Conservation (phyloP, 805 yeast genomes). For the Cyberlindnera bimundalis region DNA sequence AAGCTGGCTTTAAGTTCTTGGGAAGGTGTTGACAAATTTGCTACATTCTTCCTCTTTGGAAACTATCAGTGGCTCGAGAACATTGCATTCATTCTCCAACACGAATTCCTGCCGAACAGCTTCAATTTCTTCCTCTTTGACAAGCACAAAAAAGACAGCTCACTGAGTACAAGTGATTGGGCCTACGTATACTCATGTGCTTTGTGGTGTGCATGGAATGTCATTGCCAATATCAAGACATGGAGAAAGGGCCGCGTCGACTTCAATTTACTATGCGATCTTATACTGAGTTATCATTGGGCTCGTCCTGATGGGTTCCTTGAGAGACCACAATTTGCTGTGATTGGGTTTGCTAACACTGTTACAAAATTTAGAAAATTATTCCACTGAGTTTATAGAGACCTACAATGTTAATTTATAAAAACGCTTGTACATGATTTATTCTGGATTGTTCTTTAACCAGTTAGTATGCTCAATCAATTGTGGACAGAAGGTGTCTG, state of each 20-base stretch:
- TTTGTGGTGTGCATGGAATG: constrained; percentile 18
- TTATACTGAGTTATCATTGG: constrained; percentile 24
- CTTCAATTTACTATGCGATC: constrained; percentile 15
- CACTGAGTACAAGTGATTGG: constrained; percentile 20
- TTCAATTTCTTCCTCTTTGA: constrained; percentile 13
- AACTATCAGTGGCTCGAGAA: constrained; percentile 22
- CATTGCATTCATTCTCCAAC: constrained; percentile 18
- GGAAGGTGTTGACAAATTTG: constrained; percentile 14
- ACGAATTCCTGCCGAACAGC: constrained; percentile 17
- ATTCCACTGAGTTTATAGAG: constrained; percentile 2
- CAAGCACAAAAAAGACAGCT: constrained; percentile 10
- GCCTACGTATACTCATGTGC: constrained; percentile 23
- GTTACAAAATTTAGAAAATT: constrained; percentile 13
- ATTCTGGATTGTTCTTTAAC: constrained; percentile 30
- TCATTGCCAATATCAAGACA: constrained; percentile 15
- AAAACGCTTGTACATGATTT: background rate
- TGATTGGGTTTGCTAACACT: constrained; percentile 20
- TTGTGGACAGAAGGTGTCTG: constrained; percentile 30
- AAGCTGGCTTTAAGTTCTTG: constrained; percentile 6
- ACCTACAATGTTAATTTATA: too few relatives aligned
- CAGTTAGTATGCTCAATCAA: constrained; percentile 34
- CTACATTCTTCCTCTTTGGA: constrained; percentile 14
- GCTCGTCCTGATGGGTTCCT: constrained; percentile 18
- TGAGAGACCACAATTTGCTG: constrained; percentile 17
- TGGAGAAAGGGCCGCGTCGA: constrained; percentile 8